Conservation (phyloP, 2,329 filamentous ascomycete species). For the Aaosphaeria pasadenensis region DNA sequence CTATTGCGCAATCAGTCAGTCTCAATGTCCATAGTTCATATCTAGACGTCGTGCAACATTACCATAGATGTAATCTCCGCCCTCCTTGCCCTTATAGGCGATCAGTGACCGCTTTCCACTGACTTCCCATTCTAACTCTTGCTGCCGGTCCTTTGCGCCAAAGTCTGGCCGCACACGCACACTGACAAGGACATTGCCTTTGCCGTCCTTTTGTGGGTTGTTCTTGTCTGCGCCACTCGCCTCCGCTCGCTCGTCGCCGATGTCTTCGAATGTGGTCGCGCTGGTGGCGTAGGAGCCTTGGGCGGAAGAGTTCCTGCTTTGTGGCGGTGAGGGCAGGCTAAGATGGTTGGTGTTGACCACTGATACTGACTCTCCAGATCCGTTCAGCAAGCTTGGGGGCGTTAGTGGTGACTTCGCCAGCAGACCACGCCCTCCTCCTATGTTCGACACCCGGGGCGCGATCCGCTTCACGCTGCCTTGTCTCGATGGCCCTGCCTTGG, state of each 20-base stretch:
- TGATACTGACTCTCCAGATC: slow-evolving; percentile 72
- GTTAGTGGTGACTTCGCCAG: slow-evolving; percentile 43
- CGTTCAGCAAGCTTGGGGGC: slow-evolving; percentile 73
- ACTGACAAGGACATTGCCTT: slow-evolving; percentile 94
- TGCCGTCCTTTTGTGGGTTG: slow-evolving; percentile 61
- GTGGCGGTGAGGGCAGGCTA: slow-evolving; percentile 76
- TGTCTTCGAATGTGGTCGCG: slow-evolving; percentile 83
- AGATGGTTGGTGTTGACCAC: slow-evolving; percentile 63
- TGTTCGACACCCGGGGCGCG: slow-evolving; percentile 49
- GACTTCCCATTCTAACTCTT: slow-evolving; percentile 86
- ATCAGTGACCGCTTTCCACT: slow-evolving; percentile 81
- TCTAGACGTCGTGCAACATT: slow-evolving; percentile 37
- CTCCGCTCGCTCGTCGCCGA: slow-evolving; percentile 61
- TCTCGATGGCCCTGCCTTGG: slow-evolving; percentile 26
- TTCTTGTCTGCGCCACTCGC: slow-evolving; percentile 20
- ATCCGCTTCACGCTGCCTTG: slow-evolving; percentile 46
- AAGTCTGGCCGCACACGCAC: slow-evolving; percentile 87
- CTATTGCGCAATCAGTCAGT: slow-evolving; percentile 47
- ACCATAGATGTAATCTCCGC: slow-evolving; percentile 92
- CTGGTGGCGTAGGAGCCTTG: slow-evolving; percentile 89
- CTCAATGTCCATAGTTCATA: not conserved
- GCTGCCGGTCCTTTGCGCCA: slow-evolving; percentile 58
- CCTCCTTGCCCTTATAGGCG: slow-evolving; percentile 81
- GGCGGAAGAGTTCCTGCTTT: slow-evolving; percentile 87
- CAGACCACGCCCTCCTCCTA: slow-evolving; percentile 24